A percentile compares a stretch with the other conserved stretches of the same genome.
Conservation (phyloP, 1,284 basidiomycete genomes). For the Bjerkandera adusta region DNA sequence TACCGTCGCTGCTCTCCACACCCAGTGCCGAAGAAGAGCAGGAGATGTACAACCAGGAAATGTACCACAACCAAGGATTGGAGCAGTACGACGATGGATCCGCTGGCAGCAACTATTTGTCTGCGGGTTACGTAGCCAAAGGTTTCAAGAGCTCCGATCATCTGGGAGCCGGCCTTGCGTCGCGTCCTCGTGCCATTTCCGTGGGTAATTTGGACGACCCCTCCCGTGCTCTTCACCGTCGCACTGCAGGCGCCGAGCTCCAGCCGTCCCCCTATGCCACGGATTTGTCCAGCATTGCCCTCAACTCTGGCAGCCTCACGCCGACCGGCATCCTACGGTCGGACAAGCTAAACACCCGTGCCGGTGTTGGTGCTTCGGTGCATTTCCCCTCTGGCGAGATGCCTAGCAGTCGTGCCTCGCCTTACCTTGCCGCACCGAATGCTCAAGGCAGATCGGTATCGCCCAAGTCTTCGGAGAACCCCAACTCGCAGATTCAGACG, state of each 20-base stretch:
- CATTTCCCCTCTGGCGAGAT: constrained; percentile 68
- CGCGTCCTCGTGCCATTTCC: constrained; percentile 86
- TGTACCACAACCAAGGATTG: constrained; percentile 47
- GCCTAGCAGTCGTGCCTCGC: constrained; percentile 54
- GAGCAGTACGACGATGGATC: constrained; percentile 52
- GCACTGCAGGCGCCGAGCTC: constrained; percentile 56
- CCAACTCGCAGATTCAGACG: constrained; percentile 75
- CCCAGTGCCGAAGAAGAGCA: constrained; percentile 67
- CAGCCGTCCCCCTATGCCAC: constrained; percentile 51
- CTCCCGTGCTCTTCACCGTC: constrained; percentile 56
- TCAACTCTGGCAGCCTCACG: constrained; percentile 38
- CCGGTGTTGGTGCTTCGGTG: constrained; percentile 54
- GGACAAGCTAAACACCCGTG: constrained; percentile 49
- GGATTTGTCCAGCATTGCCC: constrained; percentile 44
- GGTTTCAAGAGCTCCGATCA: constrained; percentile 73
- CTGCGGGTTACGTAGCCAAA: constrained; percentile 62
- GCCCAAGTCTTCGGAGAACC: constrained; percentile 65
- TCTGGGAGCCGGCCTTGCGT: constrained; percentile 43
- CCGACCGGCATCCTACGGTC: constrained; percentile 59
- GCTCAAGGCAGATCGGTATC: constrained; percentile 70
- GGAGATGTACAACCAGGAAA: constrained; percentile 61
- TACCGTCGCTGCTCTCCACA: constrained; percentile 55
- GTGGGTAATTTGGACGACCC: constrained; percentile 87
- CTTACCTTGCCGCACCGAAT: constrained; percentile 63
- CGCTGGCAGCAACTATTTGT: constrained; percentile 46